Evolutionary conservation across 257 asterid genomes (phyloP), one percentile per base, ranked within the genome.

Genomic region (Oldenlandia corymbosa): DNA sequence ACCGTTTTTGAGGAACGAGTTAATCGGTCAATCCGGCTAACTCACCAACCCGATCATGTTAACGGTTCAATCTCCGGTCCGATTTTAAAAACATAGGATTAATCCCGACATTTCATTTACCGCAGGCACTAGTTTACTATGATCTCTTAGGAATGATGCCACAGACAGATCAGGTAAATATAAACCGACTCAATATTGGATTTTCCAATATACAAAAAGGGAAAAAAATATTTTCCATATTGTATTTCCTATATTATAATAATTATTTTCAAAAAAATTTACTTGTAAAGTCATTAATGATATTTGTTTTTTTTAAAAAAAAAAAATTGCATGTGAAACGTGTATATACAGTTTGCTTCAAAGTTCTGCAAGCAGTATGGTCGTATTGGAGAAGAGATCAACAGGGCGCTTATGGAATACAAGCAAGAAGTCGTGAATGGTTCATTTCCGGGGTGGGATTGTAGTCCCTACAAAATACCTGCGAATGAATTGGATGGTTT

Each of bases 261-360:
- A n/a, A n/a, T n/a, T n/a, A 43, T 26, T 3, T 12, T 5, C 10
- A 30, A 10, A 30, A 6, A 14, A 4, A 34, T 34, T 46, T 64
- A 46, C 60, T 17, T 26, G 43, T 13, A 36, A 32, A 39, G 54
- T 64, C 26, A n/a, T n/a, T n/a, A n/a, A n/a, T n/a, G n/a, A n/a
- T n/a, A n/a, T n/a, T n/a, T n/a, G n/a, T n/a, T n/a, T n/a, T n/a
- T n/a, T n/a, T n/a, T n/a, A n/a, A n/a, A n/a, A n/a, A n/a, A n/a
- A n/a, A n/a, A n/a, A n/a, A n/a, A n/a, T n/a, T n/a, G n/a, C n/a
- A n/a, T n/a, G n/a, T n/a, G n/a, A n/a, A n/a, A n/a, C n/a, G n/a
- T n/a, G n/a, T n/a, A n/a, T n/a, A n/a, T n/a, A n/a, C 80, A 88
- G 96, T 95, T 91, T 5, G 84, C 95, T 65, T 95, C 96, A 1